Evolutionary conservation across 2,329 filamentous ascomycete genomes (phyloP), one percentile per base, ranked within the genome.

Genomic region (Fusarium goolgardi): DNA sequence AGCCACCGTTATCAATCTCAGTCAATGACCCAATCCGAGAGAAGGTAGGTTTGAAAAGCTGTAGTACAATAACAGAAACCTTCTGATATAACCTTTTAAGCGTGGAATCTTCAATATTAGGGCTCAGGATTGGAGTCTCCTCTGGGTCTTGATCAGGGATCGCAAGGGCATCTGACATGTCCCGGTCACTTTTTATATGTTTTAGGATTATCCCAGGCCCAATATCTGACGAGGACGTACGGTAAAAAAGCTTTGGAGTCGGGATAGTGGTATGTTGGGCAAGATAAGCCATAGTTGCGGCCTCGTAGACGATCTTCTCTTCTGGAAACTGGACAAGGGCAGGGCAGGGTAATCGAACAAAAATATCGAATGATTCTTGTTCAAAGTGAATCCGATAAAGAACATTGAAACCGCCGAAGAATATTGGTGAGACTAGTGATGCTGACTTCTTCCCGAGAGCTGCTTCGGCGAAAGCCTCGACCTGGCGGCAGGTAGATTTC

Each of bases 401-500:
- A 1, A 21, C n/a, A 39, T 39, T 21, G 12, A 39, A 39, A 1
- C 35, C 35, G 3, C 35, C 35, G 10, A 39, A 39, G 0, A 21
- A 39, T 0, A 39, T 21, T 8, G n/a, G 35, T 1, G 35, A 21
- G 6, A 39, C 11, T 4, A 39, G n/a, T 39, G 35, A 8, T 21
- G 35, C 35, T 0, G n/a, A 7, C 4, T 4, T 20, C 11, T 39
- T 15, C n/a, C 12, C 11, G 0, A 39, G n/a, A 2, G 4, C n/a
- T 4, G 1, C 4, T 13, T 39, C 3, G 35, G 12, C 35, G 0
- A 39, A 1, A 13, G n/a, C n/a, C n/a, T 39, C 35, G 0, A 39
- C n/a, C 12, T 39, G 2, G 1, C n/a, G n/a, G 1, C n/a, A 39
- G 16, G 35, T 39, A 3, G n/a, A 20, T 21, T 39, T 8, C 0